Base-by-base conservation (phyloP, 441 rosid genomes). In the Pelargonium citronellum region DNA sequence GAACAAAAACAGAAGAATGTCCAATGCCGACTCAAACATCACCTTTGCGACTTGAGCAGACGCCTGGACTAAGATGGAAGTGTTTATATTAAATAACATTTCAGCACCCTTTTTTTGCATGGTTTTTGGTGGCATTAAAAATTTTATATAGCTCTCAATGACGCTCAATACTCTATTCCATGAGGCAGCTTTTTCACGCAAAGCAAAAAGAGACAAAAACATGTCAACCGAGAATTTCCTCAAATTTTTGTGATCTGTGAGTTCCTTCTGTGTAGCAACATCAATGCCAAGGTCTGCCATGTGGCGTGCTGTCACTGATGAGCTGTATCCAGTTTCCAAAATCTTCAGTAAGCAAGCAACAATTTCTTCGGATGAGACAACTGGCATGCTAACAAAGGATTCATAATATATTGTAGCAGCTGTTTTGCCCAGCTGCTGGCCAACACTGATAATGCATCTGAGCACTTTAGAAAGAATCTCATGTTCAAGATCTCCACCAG, bases 1-100 rank as follows among this genome's bases (percentile, higher is more conserved):
- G 84, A 80, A 83, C 70, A 91, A 71, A 77, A 91, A 87, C 66
- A 95, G 87, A 74, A 88, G 90, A 76, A 89, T 72, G 73, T 92
- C 94, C 64, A 85, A 72, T 62, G 99, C 88, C 67, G 91, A 89
- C 82, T 92, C 97, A 80, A 92, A 88, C 97, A 92, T 95, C 68
- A 76, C 79, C 83, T 83, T 88, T 12, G 88, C 89, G 80, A 89
- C 84, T 87, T 91, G 99, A 71, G 91, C 83, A 78, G 90, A 79
- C 61, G 98, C 91, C 77, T 88, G 98, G 74, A 91, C 86, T 77
- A 91, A 71, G 71, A 87, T 79, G 73, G 86, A 79, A 69, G 82
- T 71, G 69, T 76, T 78, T 64, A 84, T 77, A 81, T 81, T 80
- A 73, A 78, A 81, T 74, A 83, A 76, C 77, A 75, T 74, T 74